Evolutionary conservation across 208 protist species (phyloP), one percentile per base, ranked within the genome.

Genomic region (Leishmania mexicana): DNA sequence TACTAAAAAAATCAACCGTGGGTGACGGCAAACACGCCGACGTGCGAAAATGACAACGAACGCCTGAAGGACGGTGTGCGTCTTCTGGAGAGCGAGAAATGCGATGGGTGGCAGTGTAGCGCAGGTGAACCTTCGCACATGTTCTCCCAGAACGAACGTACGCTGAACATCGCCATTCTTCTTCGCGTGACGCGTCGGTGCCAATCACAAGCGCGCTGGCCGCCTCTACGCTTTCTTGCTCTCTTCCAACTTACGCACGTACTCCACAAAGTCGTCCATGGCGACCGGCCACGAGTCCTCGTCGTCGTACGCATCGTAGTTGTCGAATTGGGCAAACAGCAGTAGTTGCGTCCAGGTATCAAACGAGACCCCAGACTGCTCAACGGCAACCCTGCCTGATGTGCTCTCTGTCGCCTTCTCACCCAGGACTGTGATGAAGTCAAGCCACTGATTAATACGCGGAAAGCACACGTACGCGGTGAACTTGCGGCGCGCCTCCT

Each of bases 261-360:
- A 93, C 51, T 88, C 87, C 0, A 97, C 93, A 82, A 96, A 97
- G 75, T 93, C 91, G 75, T 97, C 94, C 62, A 97, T 90, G 47
- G 91, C 87, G 40, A 92, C 85, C 21, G 94, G 94, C 93, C 94
- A 97, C 54, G 94, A 82, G 73, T 93, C 94, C 49, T 89, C 86
- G 13, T 89, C 79, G 85, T 93, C 79, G 81, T 96, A 95, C 0
- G 75, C 81, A 70, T 84, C 88, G 80, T 96, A 95, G 62, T 54
- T 78, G 54, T 57, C 76, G 35, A 96, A 31, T 31, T 78, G 75
- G 2, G 91, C 78, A 84, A 97, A 97, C 40, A 83, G 83, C 17
- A 94, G 78, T 10, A 96, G 84, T 81, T 95, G 88, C 28, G 92
- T 85, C 93, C 94, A 97, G 11, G 95, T 83, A 80, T 97, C 93